Conservation (phyloP, 2,329 filamentous ascomycete species). For the Alternaria angustiovoidea region DNA sequence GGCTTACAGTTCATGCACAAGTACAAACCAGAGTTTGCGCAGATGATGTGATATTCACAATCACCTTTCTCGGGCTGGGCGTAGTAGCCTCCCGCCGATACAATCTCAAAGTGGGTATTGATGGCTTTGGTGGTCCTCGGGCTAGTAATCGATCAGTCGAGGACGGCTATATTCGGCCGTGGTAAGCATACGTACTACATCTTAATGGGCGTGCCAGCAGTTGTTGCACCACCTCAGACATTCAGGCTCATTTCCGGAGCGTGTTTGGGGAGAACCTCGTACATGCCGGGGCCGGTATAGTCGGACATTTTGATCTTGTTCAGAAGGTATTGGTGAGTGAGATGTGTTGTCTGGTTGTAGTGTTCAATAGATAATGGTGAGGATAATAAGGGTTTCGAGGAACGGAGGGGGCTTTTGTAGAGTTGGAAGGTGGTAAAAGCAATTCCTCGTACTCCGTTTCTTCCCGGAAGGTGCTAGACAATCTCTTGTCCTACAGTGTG, state of each 20-base stretch:
- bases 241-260: neutral
- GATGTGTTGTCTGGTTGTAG: neutral
- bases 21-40: slow-evolving; percentile 7
- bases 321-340: no score
- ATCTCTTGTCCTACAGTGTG: neutral
- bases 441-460: neutral
- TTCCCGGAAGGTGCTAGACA: neutral
- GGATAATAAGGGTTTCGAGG: no score
- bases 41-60: slow-evolving; percentile 10
- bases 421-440: neutral
- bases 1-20: neutral
- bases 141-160: neutral
- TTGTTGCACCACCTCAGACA: neutral
- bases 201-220: neutral
- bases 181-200: neutral
- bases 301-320: neutral
- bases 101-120: slow-evolving; percentile 7
- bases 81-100: neutral
- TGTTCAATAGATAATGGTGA: neutral
- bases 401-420: neutral
- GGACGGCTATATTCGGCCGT: neutral
- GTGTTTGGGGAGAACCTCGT: slow-evolving; percentile 1
- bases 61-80: neutral
- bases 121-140: neutral
- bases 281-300: slow-evolving; percentile 7